These are phyloP conservation scores for Ustilago crameri DNA, from an alignment of 1,284 basidiomycete genomes.

Conservation along the genomic window DNA sequence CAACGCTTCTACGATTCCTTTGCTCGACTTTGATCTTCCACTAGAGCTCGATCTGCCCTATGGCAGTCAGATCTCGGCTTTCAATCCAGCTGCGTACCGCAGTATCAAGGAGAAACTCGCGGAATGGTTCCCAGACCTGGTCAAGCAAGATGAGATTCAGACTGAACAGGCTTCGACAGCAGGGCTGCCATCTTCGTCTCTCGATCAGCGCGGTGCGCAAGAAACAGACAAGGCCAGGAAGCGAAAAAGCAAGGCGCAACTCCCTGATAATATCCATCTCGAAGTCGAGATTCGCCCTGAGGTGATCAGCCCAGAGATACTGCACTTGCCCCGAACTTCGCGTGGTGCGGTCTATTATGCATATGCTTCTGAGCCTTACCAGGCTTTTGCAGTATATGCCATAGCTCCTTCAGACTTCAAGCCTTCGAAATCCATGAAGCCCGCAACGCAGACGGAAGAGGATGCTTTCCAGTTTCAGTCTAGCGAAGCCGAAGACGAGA, in stretches of 20 bases:
- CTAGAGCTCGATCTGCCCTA: slow-evolving; percentile 25
- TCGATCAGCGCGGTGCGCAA: no score
- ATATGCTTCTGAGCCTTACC: background rate
- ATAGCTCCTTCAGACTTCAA: slow-evolving; percentile 23
- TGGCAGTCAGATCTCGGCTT: slow-evolving; percentile 14
- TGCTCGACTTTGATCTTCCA: slow-evolving; percentile 41
- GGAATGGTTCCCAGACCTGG: slow-evolving; percentile 24
- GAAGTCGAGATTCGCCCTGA: slow-evolving; percentile 39
- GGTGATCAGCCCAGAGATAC: background rate
- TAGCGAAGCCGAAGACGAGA: slow-evolving; percentile 8
- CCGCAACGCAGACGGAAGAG: background rate
- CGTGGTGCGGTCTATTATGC: background rate
- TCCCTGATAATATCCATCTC: slow-evolving; percentile 22
- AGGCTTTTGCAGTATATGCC: slow-evolving; percentile 29
- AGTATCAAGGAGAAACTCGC: slow-evolving; percentile 8
- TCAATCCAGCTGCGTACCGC: slow-evolving; percentile 29
- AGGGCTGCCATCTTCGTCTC: no score
- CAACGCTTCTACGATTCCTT: slow-evolving; percentile 30
- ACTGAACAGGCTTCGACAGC: background rate
- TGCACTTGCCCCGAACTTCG: slow-evolving; percentile 11
- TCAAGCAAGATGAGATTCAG: background rate
- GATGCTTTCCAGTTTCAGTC: background rate
- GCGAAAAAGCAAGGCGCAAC: slow-evolving; percentile 14
- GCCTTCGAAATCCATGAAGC: background rate
- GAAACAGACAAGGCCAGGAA: slow-evolving; percentile 1